A percentile compares a stretch with the other conserved stretches of the same genome.
These are phyloP conservation scores for Quercus engelmannii DNA, from an alignment of 306 rosid genomes.

Conservation along the genomic window DNA sequence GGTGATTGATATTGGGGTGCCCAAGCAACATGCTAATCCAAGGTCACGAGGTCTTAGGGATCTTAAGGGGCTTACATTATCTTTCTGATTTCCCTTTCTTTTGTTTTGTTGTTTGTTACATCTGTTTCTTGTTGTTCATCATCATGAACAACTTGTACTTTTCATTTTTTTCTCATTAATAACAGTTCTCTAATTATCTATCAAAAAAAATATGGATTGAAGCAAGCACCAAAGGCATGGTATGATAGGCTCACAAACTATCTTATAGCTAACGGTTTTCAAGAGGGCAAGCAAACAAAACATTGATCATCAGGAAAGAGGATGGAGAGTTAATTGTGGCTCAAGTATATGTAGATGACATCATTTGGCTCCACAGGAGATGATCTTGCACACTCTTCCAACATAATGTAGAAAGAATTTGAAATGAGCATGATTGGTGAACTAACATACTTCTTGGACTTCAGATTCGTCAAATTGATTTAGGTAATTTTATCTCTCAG, in stretches of 20 bases:
- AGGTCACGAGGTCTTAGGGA: too few species aligned
- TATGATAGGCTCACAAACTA: background rate
- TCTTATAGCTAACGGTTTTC: background rate
- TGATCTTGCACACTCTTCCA: background rate
- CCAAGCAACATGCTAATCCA: too few species aligned
- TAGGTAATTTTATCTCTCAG: background rate
- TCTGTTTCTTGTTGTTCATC: too few species aligned
- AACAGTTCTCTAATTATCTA: too few species aligned
- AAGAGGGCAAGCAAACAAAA: background rate
- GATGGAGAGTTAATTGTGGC: background rate
- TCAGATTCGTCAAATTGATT: background rate
- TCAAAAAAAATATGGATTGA: too few species aligned
- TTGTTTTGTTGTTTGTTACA: too few species aligned
- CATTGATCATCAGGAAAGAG: background rate
- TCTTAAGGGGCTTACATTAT: too few species aligned
- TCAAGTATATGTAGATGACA: background rate
- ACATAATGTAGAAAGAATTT: background rate
- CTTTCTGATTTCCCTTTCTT: too few species aligned
- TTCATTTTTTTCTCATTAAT: too few species aligned
- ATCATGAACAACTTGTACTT: too few species aligned
- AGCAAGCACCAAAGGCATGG: too few species aligned
- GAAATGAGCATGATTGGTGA: conserved; percentile 6
- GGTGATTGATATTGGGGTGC: too few species aligned
- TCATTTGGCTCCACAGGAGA: background rate
- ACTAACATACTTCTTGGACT: background rate